A percentile compares a stretch with the other conserved stretches of the same genome.
phyloP scores from a whole-genome alignment of 257 asterid species.

The Lithospermum erythrorhizon region DNA sequence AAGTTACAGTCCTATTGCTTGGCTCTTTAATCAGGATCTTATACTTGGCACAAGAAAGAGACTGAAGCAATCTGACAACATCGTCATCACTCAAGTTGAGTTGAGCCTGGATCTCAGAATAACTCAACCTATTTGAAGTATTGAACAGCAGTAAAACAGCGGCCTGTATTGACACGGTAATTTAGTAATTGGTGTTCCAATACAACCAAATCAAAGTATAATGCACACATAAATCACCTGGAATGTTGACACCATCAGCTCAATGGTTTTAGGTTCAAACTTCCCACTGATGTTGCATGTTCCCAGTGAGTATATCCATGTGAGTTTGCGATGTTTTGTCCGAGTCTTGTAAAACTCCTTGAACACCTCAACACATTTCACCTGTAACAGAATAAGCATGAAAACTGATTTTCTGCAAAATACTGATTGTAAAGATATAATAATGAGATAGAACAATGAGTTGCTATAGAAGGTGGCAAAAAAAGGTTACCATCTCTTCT shows the following conservation, averaged over 20 bases:
- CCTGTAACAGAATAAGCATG: slow-evolving; percentile 31
- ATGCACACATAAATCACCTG: slow-evolving; percentile 42
- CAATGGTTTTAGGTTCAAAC: slow-evolving; percentile 79
- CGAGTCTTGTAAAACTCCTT: slow-evolving; percentile 90
- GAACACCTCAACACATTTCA: slow-evolving; percentile 86
- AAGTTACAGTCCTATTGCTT: slow-evolving; percentile 63
- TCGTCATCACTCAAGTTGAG: slow-evolving; percentile 86
- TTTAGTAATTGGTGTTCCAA: background rate
- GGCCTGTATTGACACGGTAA: slow-evolving; percentile 40
- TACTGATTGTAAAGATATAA: background rate
- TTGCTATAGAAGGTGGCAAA: background rate
- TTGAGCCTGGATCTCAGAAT: slow-evolving; percentile 80
- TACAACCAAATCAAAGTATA: background rate
- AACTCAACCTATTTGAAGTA: slow-evolving; percentile 75
- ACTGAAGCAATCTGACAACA: slow-evolving; percentile 85
- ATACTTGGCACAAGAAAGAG: slow-evolving; percentile 93
- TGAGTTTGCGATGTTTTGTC: slow-evolving; percentile 91
- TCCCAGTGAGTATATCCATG: slow-evolving; percentile 95
- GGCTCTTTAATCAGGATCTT: slow-evolving; percentile 92
- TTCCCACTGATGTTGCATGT: slow-evolving; percentile 88
- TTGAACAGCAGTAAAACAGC: slow-evolving; percentile 79
- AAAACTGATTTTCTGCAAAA: slow-evolving; percentile 5
- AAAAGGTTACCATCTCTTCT: slow-evolving; percentile 62
- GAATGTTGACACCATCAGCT: slow-evolving; percentile 80
- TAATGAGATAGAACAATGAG: background rate